Evolutionary conservation across 305 asterid genomes (phyloP), one percentile per base, ranked within the genome.

Genomic region (Coffea humblotiana): DNA sequence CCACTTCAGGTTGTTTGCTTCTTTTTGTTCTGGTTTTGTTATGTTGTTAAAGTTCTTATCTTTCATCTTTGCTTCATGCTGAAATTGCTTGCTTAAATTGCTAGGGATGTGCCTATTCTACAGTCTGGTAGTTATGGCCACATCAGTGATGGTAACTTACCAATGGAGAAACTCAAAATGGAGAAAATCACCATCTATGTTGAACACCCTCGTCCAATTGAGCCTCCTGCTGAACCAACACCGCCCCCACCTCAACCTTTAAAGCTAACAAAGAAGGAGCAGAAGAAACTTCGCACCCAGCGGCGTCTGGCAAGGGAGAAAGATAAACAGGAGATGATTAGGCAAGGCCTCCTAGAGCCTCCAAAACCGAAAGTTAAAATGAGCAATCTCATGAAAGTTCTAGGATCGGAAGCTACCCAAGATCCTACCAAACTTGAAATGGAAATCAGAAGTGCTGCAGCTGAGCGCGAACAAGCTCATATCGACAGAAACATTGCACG

Each of bases 181-280:
- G 99, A 96, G 18, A 94, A 91, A 84, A 83, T 92, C 78, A 94
- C 91, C 67, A 90, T 91, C 49, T 96, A 96, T 83, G 88, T 93
- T 9, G 93, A 96, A 72, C 99, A 96, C 85, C 98, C 99, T 63
- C 87, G 92, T 23, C 98, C 99, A 16, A 93, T 96, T 16, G 98
- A 94, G 71, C 98, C 99, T 70, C 98, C 97, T 35, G 93, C 92
- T 61, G 98, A 96, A 78, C 85, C 97, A 18, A 86, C 91, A 72
- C 98, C 94, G n/a, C 99, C 98, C 45, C 98, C 98, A 66, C 98
- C 99, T 49, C 99, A 96, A 74, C 98, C 99, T 65, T 75, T 93
- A 83, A 96, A 92, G 90, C 90, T 96, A 60, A 96, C 98, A 60
- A 92, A 94, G 82, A 91, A 88, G 83, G 99, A 96, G 84, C 98